phyloP scores from a whole-genome alignment of 2,329 filamentous ascomycete species.

The Trichothecium roseum region DNA sequence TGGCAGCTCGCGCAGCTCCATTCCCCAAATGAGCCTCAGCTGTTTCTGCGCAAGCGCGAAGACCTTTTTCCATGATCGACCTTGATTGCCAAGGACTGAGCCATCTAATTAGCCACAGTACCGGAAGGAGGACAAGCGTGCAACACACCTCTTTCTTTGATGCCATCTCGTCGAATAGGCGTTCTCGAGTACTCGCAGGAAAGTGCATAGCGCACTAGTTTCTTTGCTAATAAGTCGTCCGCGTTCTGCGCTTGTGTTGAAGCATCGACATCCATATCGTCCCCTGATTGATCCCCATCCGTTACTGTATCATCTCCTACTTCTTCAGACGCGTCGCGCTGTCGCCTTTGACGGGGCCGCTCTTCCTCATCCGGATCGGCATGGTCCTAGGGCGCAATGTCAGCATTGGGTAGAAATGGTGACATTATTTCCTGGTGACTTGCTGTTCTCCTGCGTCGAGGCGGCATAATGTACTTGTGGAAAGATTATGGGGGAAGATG shows the following conservation, averaged over 20 bases:
- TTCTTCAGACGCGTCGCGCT: slow-evolving; percentile 9
- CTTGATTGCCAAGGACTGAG: slow-evolving; percentile 59
- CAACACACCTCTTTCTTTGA: slow-evolving; percentile 48
- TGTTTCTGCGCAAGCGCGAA: slow-evolving; percentile 69
- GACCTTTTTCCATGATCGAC: slow-evolving; percentile 62
- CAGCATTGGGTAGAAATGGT: too few relatives aligned
- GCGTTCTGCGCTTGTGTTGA: slow-evolving; percentile 22
- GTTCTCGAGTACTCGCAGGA: slow-evolving; percentile 55
- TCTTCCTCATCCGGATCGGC: slow-evolving; percentile 19
- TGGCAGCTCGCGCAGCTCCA: slow-evolving; percentile 81
- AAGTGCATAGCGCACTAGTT: slow-evolving; percentile 57
- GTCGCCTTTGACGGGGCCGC: slow-evolving; percentile 19
- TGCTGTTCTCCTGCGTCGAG: neutral
- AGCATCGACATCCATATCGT: slow-evolving; percentile 20
- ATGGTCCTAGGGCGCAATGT: neutral
- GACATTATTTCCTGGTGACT: too few relatives aligned
- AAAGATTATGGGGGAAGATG: neutral
- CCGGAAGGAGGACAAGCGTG: slow-evolving; percentile 1
- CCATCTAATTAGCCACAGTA: neutral
- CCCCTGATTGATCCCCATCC: slow-evolving; percentile 17
- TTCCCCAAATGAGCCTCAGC: slow-evolving; percentile 69
- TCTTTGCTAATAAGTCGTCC: slow-evolving; percentile 48
- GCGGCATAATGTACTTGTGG: neutral
- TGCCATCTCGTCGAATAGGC: slow-evolving; percentile 49
- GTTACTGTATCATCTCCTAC: slow-evolving; percentile 1